Base-by-base conservation (phyloP, 768 basidiomycete species). In the Dioszegia hungarica region DNA sequence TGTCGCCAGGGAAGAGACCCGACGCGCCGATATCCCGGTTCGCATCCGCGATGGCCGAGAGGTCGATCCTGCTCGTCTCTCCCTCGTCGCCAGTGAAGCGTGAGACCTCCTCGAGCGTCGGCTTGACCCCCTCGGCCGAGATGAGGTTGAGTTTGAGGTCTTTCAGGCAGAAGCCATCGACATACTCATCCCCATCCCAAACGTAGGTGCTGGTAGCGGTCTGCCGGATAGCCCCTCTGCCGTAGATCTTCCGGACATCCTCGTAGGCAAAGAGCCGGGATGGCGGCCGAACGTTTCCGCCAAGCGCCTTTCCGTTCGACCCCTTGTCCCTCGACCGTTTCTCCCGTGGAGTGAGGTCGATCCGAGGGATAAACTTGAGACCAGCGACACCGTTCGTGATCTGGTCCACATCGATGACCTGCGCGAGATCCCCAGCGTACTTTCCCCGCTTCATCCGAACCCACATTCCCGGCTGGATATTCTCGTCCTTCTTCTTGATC, bases 1-100 rank as follows among this genome's bases (percentile, higher is more conserved):
- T 89, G 77, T 99, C 95, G 45, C 95, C 95, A 0, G 95, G 95
- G 72, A 95, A 91, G n/a, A 99, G 79, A 6, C 91, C 90, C 11
- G 88, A 84, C 31, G 91, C 87, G n/a, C 91, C 89, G 5, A 89
- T 86, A 70, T 90, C 92, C 43, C 86, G 81, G 1, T 93, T 89
- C 2, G 90, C 90, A 74, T 94, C 93, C 0, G 91, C 91, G 57
- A 98, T 92, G 48, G 89, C 83, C 14, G 88, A 88, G 40, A 97
- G 79, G 73, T 98, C 90, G 44, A 95, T 85, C n/a, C 70, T 69
- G 40, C 36, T 45, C 38, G 82, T 79, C 14, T 51, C 49, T 29
- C 80, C 79, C 51, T 86, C 86, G 33, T 84, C 83, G 41, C 85
- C 81, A 5, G 86, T 84, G 77, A 98, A 99, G 56, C 85, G 85